A percentile compares a stretch with the other conserved stretches of the same genome.
phyloP scores from a whole-genome alignment of 306 rosid species.

The Macrotyloma uniflorum region DNA sequence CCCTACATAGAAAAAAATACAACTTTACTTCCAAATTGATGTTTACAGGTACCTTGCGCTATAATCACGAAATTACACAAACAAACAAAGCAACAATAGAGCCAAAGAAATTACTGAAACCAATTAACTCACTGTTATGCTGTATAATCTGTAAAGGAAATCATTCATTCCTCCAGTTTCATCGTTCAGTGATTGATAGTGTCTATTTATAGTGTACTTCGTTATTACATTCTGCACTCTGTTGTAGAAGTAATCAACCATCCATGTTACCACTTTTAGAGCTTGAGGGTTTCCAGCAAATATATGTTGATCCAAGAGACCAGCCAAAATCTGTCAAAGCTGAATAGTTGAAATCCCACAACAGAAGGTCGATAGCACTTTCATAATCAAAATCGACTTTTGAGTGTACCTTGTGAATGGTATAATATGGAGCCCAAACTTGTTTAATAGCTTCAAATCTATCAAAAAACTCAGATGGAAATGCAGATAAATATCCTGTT shows the following conservation, averaged over 20 bases:
- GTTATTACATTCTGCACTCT: conserved; percentile 76
- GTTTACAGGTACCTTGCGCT: background rate
- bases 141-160: conserved; percentile 77
- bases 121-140: conserved; percentile 62
- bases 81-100: conserved; percentile 11
- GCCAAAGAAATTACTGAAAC: background rate
- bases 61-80: conserved; percentile 5
- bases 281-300: conserved; percentile 64
- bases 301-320: conserved; percentile 84
- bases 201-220: conserved; percentile 55
- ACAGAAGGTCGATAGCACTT: conserved; percentile 25
- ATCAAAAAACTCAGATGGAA: conserved; percentile 77
- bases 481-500: conserved; percentile 90
- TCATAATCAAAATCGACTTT: conserved; percentile 12
- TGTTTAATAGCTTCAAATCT: conserved; percentile 57
- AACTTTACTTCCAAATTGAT: conserved; percentile 27
- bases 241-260: conserved; percentile 88
- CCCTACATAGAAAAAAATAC: conserved; percentile 50
- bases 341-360: conserved; percentile 9
- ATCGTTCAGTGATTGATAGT: conserved; percentile 69
- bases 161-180: conserved; percentile 99
- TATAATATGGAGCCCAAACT: conserved; percentile 98
- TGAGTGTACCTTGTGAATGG: conserved; percentile 86
- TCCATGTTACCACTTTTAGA: conserved; percentile 68
- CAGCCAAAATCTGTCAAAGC: conserved; percentile 74